Evolutionary conservation across 2,329 filamentous ascomycete genomes (phyloP).

Genomic region (Emmonsiellopsis sp.): DNA sequence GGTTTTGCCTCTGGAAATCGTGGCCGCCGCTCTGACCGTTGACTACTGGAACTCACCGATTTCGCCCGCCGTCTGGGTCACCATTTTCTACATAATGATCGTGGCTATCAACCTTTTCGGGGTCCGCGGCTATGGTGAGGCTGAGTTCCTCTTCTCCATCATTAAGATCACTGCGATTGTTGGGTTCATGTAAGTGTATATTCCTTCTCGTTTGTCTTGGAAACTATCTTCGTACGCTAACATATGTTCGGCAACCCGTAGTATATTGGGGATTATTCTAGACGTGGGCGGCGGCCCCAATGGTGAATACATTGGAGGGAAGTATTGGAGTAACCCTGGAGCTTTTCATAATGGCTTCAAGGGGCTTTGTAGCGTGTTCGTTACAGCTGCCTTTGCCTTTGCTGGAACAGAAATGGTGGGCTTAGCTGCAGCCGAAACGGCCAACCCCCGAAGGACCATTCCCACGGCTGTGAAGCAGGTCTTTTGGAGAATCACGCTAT

Average conservation of each 20-base stretch:
- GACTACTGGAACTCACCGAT: constrained; percentile 45
- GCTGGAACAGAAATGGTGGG: constrained; percentile 41
- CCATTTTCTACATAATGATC: constrained; percentile 49
- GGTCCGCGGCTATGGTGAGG: constrained; percentile 39
- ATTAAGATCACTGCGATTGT: constrained; percentile 43
- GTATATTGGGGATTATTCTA: constrained; percentile 55
- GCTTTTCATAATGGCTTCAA: constrained; percentile 49
- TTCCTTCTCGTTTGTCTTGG: constrained; percentile 7
- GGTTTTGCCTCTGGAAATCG: constrained; percentile 63
- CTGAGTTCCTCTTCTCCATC: constrained; percentile 43
- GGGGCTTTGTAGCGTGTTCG: constrained; percentile 52
- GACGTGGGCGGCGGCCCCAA: constrained; percentile 57
- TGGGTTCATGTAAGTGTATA: constrained; percentile 44
- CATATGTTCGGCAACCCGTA: constrained; percentile 47
- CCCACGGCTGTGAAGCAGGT: constrained; percentile 45
- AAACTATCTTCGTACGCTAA: constrained; percentile 44
- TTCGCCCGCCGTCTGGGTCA: constrained; percentile 32
- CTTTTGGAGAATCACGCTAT: constrained; percentile 47
- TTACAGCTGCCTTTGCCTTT: constrained; percentile 28
- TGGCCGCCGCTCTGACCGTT: constrained; percentile 53
- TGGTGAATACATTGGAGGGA: constrained; percentile 52
- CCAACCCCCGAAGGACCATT: constrained; percentile 43
- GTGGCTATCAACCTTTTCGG: constrained; percentile 53
- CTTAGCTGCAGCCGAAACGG: constrained; percentile 47
- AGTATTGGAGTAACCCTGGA: constrained; percentile 56